These are phyloP conservation scores for Isabelozyma heimii DNA, from an alignment of 805 yeast genomes.

Conservation along the genomic window DNA sequence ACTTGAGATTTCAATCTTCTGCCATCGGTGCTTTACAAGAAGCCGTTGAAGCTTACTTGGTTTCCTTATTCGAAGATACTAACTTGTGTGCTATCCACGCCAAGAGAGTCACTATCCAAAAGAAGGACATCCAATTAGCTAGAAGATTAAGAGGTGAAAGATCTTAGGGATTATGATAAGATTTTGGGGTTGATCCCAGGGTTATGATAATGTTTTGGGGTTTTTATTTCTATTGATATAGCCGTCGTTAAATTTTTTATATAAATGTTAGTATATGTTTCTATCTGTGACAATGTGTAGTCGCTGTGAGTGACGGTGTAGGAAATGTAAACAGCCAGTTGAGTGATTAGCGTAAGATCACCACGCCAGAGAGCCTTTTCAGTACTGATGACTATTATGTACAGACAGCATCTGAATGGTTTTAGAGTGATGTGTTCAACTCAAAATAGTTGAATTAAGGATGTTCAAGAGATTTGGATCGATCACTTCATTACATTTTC, in stretches of 20 bases:
- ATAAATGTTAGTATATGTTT: neutral
- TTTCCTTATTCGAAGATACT: slow-evolving; percentile 94
- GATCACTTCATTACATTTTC: too few relatives aligned
- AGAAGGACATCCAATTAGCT: slow-evolving; percentile 97
- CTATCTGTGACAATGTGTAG: too few relatives aligned
- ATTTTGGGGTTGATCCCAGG: slow-evolving; percentile 1
- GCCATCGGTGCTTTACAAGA: slow-evolving; percentile 98
- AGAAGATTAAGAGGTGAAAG: slow-evolving; percentile 98
- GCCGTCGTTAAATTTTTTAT: neutral
- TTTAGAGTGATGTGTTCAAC: too few relatives aligned
- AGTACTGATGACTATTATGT: too few relatives aligned
- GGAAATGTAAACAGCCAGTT: too few relatives aligned
- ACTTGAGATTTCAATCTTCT: slow-evolving; percentile 93
- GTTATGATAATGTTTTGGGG: neutral
- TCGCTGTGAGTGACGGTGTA: too few relatives aligned
- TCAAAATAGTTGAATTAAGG: too few relatives aligned
- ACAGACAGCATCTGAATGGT: too few relatives aligned
- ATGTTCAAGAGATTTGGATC: too few relatives aligned
- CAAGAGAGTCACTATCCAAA: slow-evolving; percentile 97
- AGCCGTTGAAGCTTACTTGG: slow-evolving; percentile 97
- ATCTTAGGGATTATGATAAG: slow-evolving; percentile 44
- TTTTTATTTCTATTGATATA: neutral
- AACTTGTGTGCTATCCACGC: slow-evolving; percentile 99
- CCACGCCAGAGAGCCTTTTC: too few relatives aligned
- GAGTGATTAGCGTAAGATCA: too few relatives aligned